These are phyloP conservation scores for Volvox carteri DNA, from an alignment of 163 green algal species.

Conservation along the genomic window DNA sequence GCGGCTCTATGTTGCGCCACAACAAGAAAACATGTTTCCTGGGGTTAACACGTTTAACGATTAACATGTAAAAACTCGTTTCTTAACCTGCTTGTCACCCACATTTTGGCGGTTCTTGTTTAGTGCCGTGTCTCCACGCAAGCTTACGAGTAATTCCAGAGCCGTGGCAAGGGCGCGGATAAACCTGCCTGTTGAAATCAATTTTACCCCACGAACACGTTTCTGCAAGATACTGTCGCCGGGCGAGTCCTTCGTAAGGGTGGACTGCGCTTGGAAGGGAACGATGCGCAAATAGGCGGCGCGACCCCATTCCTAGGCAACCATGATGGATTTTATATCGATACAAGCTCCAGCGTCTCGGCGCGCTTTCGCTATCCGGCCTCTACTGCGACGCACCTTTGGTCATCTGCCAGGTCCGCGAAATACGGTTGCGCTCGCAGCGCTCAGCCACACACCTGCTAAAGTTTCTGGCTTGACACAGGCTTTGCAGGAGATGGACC, in stretches of 20 bases:
- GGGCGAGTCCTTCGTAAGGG: neutral
- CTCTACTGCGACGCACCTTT: neutral
- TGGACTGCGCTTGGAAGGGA: neutral
- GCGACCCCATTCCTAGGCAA: neutral
- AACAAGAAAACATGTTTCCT: neutral
- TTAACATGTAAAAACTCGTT: neutral
- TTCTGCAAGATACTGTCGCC: neutral
- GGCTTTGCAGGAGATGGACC: neutral
- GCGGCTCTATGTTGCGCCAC: neutral
- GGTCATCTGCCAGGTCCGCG: neutral
- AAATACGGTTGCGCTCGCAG: neutral
- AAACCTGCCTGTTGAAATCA: neutral
- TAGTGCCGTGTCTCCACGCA: conserved; percentile 6
- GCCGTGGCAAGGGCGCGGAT: neutral
- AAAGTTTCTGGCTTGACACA: neutral
- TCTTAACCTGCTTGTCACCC: neutral
- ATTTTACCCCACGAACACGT: neutral
- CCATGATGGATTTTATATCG: conserved; percentile 19
- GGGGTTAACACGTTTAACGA: neutral
- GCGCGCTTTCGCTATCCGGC: neutral
- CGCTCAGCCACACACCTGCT: neutral
- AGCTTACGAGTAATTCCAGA: neutral
- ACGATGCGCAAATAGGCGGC: conserved; percentile 10
- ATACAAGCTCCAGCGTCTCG: conserved; percentile 1
- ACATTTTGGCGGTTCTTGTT: conserved; percentile 5